Percentiles rank a stretch among this genome's conserved stretches.
Conservation (phyloP, 2,329 filamentous ascomycete genomes). For the Exophiala xenobiotica region DNA sequence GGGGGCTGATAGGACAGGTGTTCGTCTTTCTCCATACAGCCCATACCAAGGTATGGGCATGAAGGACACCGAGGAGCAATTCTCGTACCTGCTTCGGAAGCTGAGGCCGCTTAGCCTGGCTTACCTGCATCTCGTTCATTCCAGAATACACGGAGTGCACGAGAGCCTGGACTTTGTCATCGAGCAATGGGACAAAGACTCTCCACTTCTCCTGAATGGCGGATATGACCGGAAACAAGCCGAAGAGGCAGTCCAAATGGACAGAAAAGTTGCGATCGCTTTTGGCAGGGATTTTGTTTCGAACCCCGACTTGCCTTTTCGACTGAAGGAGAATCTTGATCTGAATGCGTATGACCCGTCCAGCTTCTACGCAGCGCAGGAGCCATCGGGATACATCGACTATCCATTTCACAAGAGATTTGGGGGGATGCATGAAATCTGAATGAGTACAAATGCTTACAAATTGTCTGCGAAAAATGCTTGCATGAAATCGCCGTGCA, state of each 20-base stretch:
- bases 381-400: constrained; percentile 9
- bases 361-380: constrained; percentile 9
- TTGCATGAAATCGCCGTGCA: too few species aligned
- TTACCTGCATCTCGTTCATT: constrained; percentile 59
- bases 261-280: constrained; percentile 48
- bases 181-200: constrained; percentile 45
- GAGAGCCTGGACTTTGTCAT: constrained; percentile 1
- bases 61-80: constrained; percentile 59
- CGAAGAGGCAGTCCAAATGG: constrained; percentile 50
- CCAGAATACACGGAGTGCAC: constrained; percentile 46
- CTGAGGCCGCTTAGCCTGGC: constrained; percentile 52
- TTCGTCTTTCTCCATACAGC: constrained; percentile 51
- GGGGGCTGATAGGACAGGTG: constrained; percentile 42
- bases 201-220: constrained; percentile 56
- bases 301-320: constrained; percentile 50
- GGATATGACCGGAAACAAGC: constrained; percentile 54
- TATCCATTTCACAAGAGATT: too few species aligned
- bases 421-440: too few species aligned
- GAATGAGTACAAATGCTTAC: too few species aligned
- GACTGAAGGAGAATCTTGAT: constrained; percentile 39
- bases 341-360: constrained; percentile 5
- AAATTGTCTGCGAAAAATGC: too few species aligned
- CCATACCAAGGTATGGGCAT: constrained; percentile 55
- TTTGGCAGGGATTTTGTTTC: constrained; percentile 51
- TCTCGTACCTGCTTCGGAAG: constrained; percentile 52